Conservation (phyloP, 2,329 filamentous ascomycete species). For the Coniella vitis region DNA sequence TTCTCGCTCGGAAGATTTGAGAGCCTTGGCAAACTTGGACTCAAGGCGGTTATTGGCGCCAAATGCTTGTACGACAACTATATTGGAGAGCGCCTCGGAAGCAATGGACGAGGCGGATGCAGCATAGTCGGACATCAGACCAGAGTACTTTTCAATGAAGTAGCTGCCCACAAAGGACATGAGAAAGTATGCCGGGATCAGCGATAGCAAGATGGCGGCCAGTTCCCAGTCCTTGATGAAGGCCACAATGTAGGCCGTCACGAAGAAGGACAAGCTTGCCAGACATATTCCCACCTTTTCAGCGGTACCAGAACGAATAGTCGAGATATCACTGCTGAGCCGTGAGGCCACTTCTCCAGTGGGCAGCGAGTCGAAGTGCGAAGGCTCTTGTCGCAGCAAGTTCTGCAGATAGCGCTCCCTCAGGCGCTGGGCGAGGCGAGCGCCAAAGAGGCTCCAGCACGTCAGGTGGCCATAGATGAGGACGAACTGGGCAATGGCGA, state of each 20-base stretch:
- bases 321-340: conserved; percentile 60
- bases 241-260: conserved; percentile 61
- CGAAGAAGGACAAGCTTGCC: conserved; percentile 57
- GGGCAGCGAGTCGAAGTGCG: conserved; percentile 57
- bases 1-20: conserved; percentile 24
- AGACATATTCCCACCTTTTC: conserved; percentile 66
- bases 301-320: conserved; percentile 60
- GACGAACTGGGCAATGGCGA: conserved; percentile 57
- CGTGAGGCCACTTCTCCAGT: conserved; percentile 58
- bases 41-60: conserved; percentile 54
- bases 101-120: conserved; percentile 56
- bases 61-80: conserved; percentile 60
- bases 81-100: conserved; percentile 53
- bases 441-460: conserved; percentile 58
- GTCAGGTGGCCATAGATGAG: conserved; percentile 58
- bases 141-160: conserved; percentile 47
- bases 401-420: conserved; percentile 54
- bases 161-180: conserved; percentile 53
- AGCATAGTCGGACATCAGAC: conserved; percentile 45
- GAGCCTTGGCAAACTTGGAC: conserved; percentile 39
- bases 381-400: conserved; percentile 54
- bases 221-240: conserved; percentile 58
- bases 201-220: conserved; percentile 56
- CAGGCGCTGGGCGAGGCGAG: conserved; percentile 56
- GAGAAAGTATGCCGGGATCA: conserved; percentile 57